Evolutionary conservation across 768 basidiomycete genomes (phyloP).

Genomic region (Mycena vitilis): DNA sequence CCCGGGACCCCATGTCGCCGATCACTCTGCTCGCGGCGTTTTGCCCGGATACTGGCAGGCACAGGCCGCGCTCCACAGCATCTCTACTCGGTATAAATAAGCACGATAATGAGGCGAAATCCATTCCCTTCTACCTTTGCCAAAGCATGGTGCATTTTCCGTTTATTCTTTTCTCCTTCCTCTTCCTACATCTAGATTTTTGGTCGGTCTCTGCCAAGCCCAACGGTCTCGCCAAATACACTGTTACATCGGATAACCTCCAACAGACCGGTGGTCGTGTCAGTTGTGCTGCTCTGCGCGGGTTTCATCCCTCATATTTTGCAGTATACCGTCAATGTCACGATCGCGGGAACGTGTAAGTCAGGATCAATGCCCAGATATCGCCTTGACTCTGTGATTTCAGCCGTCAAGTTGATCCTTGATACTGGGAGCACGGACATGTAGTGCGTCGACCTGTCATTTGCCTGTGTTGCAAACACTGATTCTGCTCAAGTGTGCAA

Average conservation of each 20-base stretch:
- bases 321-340: slow-evolving; percentile 33
- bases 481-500: slow-evolving; percentile 44
- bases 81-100: too few relatives aligned
- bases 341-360: slow-evolving; percentile 30
- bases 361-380: background rate
- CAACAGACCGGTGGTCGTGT: slow-evolving; percentile 35
- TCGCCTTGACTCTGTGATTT: too few relatives aligned
- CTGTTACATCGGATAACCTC: slow-evolving; percentile 27
- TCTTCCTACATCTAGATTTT: slow-evolving; percentile 28
- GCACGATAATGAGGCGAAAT: background rate
- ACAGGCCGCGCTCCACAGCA: too few relatives aligned
- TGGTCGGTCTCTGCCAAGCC: slow-evolving; percentile 23
- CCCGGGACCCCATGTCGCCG: too few relatives aligned
- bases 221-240: slow-evolving; percentile 26
- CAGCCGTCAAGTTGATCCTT: slow-evolving; percentile 47
- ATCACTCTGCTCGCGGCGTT: too few relatives aligned
- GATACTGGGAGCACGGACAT: slow-evolving; percentile 55
- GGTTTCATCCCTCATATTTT: background rate
- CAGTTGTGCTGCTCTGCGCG: slow-evolving; percentile 3
- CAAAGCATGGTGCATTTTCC: slow-evolving; percentile 10
- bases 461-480: background rate
- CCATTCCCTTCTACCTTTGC: slow-evolving; percentile 25
- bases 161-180: slow-evolving; percentile 30
- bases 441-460: slow-evolving; percentile 40
- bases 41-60: too few relatives aligned